Percentiles rank a stretch among this genome's conserved stretches.
Conservation (phyloP, 2,329 filamentous ascomycete species). For the Capronia epimyces region DNA sequence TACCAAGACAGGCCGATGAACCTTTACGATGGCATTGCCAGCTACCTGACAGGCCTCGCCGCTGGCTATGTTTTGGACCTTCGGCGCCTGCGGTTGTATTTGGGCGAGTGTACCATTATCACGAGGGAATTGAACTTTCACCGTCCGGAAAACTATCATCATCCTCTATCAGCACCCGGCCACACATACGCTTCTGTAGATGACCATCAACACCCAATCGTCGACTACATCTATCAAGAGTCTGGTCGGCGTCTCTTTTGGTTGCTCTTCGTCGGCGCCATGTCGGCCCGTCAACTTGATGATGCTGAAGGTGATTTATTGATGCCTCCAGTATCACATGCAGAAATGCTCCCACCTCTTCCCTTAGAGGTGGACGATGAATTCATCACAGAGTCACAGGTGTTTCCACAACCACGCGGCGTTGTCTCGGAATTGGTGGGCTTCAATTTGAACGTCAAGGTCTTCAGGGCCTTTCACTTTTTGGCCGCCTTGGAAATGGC, state of each 20-base stretch:
- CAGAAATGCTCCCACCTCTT: constrained; percentile 69
- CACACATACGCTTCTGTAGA: constrained; percentile 24
- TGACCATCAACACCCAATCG: constrained; percentile 14
- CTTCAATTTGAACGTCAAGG: constrained; percentile 72
- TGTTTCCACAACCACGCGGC: constrained; percentile 64
- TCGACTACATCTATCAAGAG: constrained; percentile 41
- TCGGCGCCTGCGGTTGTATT: constrained; percentile 38
- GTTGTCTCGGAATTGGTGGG: constrained; percentile 67
- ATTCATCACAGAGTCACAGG: constrained; percentile 65
- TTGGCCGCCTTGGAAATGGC: constrained; percentile 75
- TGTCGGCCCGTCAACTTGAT: constrained; percentile 72
- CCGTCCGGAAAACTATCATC: constrained; percentile 22
- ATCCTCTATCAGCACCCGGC: constrained; percentile 27
- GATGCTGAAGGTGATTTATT: constrained; percentile 65
- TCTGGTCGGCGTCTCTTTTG: constrained; percentile 66
- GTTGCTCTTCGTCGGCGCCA: constrained; percentile 70
- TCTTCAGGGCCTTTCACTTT: constrained; percentile 75
- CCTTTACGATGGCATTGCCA: constrained; percentile 42
- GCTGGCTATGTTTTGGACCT: constrained; percentile 39
- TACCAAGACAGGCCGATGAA: constrained; percentile 41
- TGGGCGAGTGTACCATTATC: constrained; percentile 42
- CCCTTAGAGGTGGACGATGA: constrained; percentile 80
- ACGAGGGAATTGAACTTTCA: constrained; percentile 39
- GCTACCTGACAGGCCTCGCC: constrained; percentile 41
- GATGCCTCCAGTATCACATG: constrained; percentile 69